Evolutionary conservation across 345 rosid genomes (phyloP), one percentile per base, ranked within the genome.

Genomic region (Brassica incana): DNA sequence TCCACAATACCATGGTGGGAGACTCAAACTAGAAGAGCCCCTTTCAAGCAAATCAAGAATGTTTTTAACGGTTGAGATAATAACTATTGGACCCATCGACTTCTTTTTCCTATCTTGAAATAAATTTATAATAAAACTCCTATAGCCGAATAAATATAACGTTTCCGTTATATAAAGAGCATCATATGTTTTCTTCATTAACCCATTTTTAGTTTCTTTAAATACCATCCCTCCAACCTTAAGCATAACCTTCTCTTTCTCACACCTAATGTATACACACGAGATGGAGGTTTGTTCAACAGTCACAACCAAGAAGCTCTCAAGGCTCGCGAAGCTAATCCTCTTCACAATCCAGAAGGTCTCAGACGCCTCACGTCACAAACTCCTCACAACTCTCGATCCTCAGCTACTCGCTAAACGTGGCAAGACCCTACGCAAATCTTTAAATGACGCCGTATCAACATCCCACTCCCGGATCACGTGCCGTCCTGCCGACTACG

Each of bases 401-500:
- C 82, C 81, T 12, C 69, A 64, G 8, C 48, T 73, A 32, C 76
- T 82, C 8, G 74, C 63, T 0, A 82, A 78, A 82, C 84, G 73
- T 65, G 79, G 84, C 69, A 82, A 82, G 73, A 69, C 25, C 79
- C 72, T 82, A 25, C 87, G 85, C 2, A 77, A 82, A 5, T 82
- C 82, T 6, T 0, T 82, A 33, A 82, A 78, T 82, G 76, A 78
- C 4, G 79, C 72, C 58, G 79, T 82, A 7, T 52, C 76, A 12
- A 73, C 67, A 0, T 85, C 87, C 59, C 83, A 88, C 84, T 80
- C 89, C 5, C 75, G 86, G 48, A 83, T 92, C 86, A 83, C 91
- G 18, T 94, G 98, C 84, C 90, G 90, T 10, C 88, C 97, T n/a
- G 72, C 74, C 61, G 91, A 90, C 68, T 45, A 59, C 77, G 36